phyloP scores from a whole-genome alignment of 257 asterid genomes.

The Mentha longifolia region DNA sequence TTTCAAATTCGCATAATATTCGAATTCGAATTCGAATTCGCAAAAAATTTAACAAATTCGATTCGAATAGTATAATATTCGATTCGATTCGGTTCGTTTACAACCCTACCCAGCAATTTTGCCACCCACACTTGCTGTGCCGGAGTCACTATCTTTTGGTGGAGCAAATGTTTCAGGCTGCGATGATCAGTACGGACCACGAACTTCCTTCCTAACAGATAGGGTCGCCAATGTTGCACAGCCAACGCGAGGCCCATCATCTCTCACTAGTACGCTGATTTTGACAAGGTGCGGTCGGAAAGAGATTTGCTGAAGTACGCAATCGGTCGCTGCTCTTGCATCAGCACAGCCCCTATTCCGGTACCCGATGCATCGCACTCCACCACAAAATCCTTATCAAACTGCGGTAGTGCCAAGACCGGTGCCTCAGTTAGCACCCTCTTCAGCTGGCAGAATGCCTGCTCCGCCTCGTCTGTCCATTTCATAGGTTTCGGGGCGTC shows the following conservation, averaged over 20 bases:
- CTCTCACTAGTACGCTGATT: background rate
- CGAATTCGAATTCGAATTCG: no score
- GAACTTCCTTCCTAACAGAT: no score
- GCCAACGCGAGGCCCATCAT: background rate
- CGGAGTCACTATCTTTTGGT: background rate
- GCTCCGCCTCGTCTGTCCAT: background rate
- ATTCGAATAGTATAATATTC: no score
- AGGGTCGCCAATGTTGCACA: background rate
- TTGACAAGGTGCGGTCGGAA: background rate
- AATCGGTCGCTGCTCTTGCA: background rate
- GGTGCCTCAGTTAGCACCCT: conserved; percentile 7
- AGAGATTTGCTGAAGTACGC: background rate
- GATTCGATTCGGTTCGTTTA: no score
- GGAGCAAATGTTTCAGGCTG: no score
- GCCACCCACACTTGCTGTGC: background rate
- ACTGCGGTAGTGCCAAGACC: background rate
- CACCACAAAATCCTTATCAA: background rate
- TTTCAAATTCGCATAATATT: no score
- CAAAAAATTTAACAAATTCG: no score
- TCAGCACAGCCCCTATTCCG: background rate
- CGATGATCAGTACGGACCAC: no score
- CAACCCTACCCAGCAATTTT: no score
- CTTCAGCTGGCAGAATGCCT: background rate
- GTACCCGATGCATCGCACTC: conserved; percentile 1
- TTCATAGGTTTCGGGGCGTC: background rate